Conservation (phyloP, 2,329 filamentous ascomycete genomes). For the Colletotrichum sp. region DNA sequence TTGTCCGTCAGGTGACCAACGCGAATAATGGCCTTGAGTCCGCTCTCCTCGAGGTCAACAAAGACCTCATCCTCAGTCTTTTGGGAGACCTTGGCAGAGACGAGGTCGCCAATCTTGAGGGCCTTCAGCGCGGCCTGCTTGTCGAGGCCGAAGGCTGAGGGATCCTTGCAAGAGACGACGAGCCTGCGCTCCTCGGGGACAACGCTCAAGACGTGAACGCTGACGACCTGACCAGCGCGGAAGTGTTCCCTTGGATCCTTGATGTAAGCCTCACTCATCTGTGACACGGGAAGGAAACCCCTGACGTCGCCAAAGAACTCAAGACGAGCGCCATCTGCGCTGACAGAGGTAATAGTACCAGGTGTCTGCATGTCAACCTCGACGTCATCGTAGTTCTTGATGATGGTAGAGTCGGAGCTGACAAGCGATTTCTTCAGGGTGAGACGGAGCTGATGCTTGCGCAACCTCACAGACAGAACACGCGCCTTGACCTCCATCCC, state of each 20-base stretch:
- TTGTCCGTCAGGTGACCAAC: slow-evolving; percentile 86
- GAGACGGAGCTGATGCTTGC: slow-evolving; percentile 80
- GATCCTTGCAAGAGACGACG: slow-evolving; percentile 92
- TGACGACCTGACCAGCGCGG: slow-evolving; percentile 87
- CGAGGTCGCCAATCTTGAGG: slow-evolving; percentile 74
- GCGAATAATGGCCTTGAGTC: slow-evolving; percentile 79
- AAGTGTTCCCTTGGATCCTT: slow-evolving; percentile 90
- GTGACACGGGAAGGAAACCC: slow-evolving; percentile 88
- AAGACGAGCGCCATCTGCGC: slow-evolving; percentile 81
- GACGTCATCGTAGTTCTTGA: slow-evolving; percentile 79
- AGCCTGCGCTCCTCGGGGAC: slow-evolving; percentile 74
- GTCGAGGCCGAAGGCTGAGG: slow-evolving; percentile 74
- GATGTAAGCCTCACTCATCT: slow-evolving; percentile 99
- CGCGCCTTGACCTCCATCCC: slow-evolving; percentile 84
- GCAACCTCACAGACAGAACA: slow-evolving; percentile 79
- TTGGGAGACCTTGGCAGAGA: slow-evolving; percentile 81
- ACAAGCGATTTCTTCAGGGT: slow-evolving; percentile 95
- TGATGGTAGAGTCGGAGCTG: slow-evolving; percentile 83
- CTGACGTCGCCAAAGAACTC: slow-evolving; percentile 88
- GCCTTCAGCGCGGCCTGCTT: slow-evolving; percentile 79
- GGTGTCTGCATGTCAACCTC: slow-evolving; percentile 77
- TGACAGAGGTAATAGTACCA: slow-evolving; percentile 85
- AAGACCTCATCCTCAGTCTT: slow-evolving; percentile 79
- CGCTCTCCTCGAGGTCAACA: slow-evolving; percentile 75
- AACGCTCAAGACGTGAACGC: slow-evolving; percentile 84